These are phyloP conservation scores for Astraeus odoratus DNA, from an alignment of 768 basidiomycete species.

Conservation along the genomic window DNA sequence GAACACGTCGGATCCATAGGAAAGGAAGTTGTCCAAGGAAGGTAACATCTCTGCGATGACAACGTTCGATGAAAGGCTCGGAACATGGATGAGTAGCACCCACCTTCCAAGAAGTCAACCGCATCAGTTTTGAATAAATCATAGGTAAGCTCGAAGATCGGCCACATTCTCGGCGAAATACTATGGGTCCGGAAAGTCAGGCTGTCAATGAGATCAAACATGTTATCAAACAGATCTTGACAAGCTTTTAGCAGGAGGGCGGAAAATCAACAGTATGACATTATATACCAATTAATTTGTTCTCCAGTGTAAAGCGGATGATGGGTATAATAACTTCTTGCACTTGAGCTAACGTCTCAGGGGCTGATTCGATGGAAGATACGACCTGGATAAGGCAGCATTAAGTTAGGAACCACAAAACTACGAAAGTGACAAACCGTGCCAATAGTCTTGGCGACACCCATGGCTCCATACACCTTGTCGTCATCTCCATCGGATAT, in stretches of 20 bases:
- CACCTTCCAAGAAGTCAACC: slow-evolving; percentile 82
- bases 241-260: background rate
- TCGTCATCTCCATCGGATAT: slow-evolving; percentile 64
- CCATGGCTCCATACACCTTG: slow-evolving; percentile 85
- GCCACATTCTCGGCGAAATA: slow-evolving; percentile 83
- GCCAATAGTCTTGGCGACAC: slow-evolving; percentile 76
- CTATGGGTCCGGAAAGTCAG: slow-evolving; percentile 74
- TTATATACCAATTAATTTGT: slow-evolving; percentile 65
- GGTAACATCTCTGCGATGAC: slow-evolving; percentile 74
- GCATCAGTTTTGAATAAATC: slow-evolving; percentile 77
- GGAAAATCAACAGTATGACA: background rate
- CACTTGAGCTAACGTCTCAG: slow-evolving; percentile 70
- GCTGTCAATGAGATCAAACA: slow-evolving; percentile 80
- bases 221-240: slow-evolving; percentile 78
- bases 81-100: slow-evolving; percentile 3
- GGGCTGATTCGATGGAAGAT: slow-evolving; percentile 62
- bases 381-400: slow-evolving; percentile 50
- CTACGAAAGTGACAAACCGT: slow-evolving; percentile 42
- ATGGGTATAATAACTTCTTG: slow-evolving; percentile 79
- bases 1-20: slow-evolving; percentile 73
- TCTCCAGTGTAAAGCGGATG: slow-evolving; percentile 69
- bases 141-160: slow-evolving; percentile 78
- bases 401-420: background rate
- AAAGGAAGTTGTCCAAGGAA: slow-evolving; percentile 82
- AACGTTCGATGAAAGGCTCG: background rate